These are phyloP conservation scores for Limnomonas spitsbergensis DNA, from an alignment of 139 green algal genomes.

Conservation along the genomic window DNA sequence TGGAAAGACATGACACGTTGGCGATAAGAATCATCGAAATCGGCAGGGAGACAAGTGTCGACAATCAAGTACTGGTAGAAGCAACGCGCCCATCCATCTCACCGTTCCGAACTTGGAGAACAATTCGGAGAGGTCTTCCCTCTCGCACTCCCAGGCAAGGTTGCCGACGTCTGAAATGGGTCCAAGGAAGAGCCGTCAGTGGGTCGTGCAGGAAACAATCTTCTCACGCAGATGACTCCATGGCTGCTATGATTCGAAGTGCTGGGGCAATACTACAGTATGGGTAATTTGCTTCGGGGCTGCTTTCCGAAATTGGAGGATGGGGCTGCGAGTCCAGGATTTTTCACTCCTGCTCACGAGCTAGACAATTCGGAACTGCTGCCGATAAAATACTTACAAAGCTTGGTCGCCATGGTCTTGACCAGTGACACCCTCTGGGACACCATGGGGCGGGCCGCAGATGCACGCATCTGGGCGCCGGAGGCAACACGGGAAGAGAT, in stretches of 20 bases:
- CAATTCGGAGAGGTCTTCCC: constrained; percentile 50
- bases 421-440: background rate
- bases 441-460: background rate
- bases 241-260: too few relatives aligned
- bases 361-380: too few relatives aligned
- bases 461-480: background rate
- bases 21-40: background rate
- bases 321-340: too few relatives aligned
- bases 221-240: too few relatives aligned
- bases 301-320: too few relatives aligned
- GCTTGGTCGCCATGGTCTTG: background rate
- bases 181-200: background rate
- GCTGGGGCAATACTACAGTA: too few relatives aligned
- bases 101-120: constrained; percentile 56
- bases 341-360: too few relatives aligned
- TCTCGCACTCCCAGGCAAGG: constrained; percentile 61
- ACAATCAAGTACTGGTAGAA: too few relatives aligned
- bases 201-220: too few relatives aligned
- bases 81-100: background rate
- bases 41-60: background rate
- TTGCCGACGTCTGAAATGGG: constrained; percentile 54
- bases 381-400: too few relatives aligned
- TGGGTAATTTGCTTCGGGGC: too few relatives aligned
- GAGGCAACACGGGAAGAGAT: background rate
- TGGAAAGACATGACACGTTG: background rate